phyloP scores from a whole-genome alignment of 2,329 filamentous ascomycete species.

The Fusarium sp. region DNA sequence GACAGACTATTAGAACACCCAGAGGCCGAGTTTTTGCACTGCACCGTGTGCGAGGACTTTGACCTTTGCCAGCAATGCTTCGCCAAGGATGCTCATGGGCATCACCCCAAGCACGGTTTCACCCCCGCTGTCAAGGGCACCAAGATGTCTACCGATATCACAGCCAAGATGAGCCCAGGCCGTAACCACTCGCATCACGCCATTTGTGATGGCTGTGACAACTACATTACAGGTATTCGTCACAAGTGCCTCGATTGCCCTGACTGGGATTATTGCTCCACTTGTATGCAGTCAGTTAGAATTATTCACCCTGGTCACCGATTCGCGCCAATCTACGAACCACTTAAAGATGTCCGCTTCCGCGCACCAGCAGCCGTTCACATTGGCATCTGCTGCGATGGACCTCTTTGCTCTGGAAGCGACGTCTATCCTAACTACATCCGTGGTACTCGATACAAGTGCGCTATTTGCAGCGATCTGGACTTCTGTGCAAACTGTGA shows the following conservation, averaged over 20 bases:
- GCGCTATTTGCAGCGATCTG: conserved; percentile 91
- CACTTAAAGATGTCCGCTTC: conserved; percentile 58
- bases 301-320: conserved; percentile 85
- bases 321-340: conserved; percentile 88
- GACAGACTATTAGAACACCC: conserved; percentile 67
- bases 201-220: conserved; percentile 94
- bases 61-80: conserved; percentile 92
- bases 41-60: conserved; percentile 86
- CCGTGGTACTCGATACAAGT: conserved; percentile 92
- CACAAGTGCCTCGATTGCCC: conserved; percentile 98
- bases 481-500: conserved; percentile 98
- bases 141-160: conserved; percentile 70
- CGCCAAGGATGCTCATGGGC: conserved; percentile 81
- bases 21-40: conserved; percentile 87
- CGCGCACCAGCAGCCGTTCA: conserved; percentile 66
- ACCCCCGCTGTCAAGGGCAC: conserved; percentile 74
- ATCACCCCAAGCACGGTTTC: conserved; percentile 90
- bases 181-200: conserved; percentile 87
- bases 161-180: conserved; percentile 79
- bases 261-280: conserved; percentile 94
- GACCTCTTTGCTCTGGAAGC: conserved; percentile 80
- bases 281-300: conserved; percentile 76
- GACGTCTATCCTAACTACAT: conserved; percentile 77
- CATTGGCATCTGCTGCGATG: conserved; percentile 92
- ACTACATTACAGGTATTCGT: conserved; percentile 86